Conservation (phyloP, 805 yeast species). For the Lachancea dasiensis region DNA sequence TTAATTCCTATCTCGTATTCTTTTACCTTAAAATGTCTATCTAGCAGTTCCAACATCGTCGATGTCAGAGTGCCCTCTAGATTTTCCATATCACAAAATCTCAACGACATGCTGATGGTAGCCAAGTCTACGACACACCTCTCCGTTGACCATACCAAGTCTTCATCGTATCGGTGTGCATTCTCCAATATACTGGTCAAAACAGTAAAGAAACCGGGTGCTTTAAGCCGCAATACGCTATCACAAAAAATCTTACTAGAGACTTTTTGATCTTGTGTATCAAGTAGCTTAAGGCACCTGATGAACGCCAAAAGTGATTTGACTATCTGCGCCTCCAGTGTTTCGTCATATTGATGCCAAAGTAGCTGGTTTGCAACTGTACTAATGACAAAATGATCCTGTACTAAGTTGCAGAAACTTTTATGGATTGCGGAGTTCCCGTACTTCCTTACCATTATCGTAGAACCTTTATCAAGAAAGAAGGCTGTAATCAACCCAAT, state of each 20-base stretch:
- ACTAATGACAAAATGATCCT: neutral
- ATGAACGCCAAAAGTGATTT: neutral
- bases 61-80: constrained; percentile 12
- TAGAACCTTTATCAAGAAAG: constrained; percentile 4
- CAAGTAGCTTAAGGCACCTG: neutral
- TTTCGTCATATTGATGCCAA: constrained; percentile 3
- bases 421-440: neutral
- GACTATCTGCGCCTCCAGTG: neutral
- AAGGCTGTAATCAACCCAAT: neutral
- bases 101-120: constrained; percentile 11
- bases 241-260: constrained; percentile 1
- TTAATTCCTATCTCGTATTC: constrained; percentile 5
- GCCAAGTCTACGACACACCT: constrained; percentile 5
- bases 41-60: constrained; percentile 11
- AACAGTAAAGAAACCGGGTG: constrained; percentile 5
- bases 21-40: constrained; percentile 12
- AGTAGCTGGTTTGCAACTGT: constrained; percentile 2
- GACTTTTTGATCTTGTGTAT: neutral
- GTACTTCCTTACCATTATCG: neutral
- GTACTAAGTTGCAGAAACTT: constrained; percentile 4
- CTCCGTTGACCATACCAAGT: neutral
- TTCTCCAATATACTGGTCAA: constrained; percentile 6
- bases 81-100: constrained; percentile 11
- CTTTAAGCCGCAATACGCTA: constrained; percentile 3
- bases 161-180: neutral